A percentile compares a stretch with the other conserved stretches of the same genome.
Evolutionary conservation across 2,329 filamentous ascomycete genomes (phyloP).

Genomic region (Xylariaceae sp.): DNA sequence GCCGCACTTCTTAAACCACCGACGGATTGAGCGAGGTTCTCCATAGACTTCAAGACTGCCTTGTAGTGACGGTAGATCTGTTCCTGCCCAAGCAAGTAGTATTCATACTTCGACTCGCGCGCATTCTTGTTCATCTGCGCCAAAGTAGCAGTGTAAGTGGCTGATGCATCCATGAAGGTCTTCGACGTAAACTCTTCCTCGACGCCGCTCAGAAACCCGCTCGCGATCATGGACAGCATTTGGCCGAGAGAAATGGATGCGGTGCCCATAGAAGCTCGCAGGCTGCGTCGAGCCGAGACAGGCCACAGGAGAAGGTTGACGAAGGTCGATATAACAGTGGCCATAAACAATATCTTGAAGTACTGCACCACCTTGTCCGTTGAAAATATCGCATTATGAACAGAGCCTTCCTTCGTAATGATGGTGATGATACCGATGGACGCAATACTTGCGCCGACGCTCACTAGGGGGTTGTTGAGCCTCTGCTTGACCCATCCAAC

Average conservation of each 20-base stretch:
- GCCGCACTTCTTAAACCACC: constrained; percentile 87
- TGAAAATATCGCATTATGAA: constrained; percentile 76
- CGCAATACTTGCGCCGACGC: constrained; percentile 77
- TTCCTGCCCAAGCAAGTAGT: constrained; percentile 76
- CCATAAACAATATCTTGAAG: constrained; percentile 77
- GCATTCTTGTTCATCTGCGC: constrained; percentile 69
- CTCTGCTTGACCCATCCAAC: constrained; percentile 83
- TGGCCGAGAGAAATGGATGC: constrained; percentile 72
- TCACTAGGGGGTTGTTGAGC: constrained; percentile 72
- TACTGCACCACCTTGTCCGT: constrained; percentile 77
- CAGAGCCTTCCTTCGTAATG: constrained; percentile 83
- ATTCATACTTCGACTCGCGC: constrained; percentile 82
- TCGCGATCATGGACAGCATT: constrained; percentile 75
- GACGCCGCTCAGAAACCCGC: constrained; percentile 75
- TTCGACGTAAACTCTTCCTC: constrained; percentile 69
- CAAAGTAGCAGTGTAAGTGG: constrained; percentile 62
- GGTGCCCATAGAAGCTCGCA: constrained; percentile 68
- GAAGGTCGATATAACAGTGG: constrained; percentile 63
- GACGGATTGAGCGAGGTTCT: constrained; percentile 79
- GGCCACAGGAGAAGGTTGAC: constrained; percentile 77
- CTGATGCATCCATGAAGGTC: constrained; percentile 57
- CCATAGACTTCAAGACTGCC: constrained; percentile 75
- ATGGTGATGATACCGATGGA: constrained; percentile 86
- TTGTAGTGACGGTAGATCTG: constrained; percentile 73
- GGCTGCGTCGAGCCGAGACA: constrained; percentile 65